Base-by-base conservation (phyloP, 805 yeast species). In the Ogataea naganishii region DNA sequence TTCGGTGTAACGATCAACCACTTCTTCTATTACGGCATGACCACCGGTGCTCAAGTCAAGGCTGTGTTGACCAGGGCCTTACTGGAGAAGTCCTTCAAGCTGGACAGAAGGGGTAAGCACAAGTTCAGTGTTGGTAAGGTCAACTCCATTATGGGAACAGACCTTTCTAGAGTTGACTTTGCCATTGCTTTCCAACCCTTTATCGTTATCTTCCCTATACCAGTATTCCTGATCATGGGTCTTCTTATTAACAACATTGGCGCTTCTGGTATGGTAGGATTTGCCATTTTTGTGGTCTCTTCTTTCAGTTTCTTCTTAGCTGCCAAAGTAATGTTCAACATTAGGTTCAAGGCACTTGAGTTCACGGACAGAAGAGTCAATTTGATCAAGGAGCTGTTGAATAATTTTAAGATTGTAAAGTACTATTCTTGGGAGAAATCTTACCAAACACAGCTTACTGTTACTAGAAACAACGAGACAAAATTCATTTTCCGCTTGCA, bases 361-460 rank as follows among this genome's bases (percentile, higher is more conserved):
- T 74, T 58, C 46, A 88, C 96, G 5, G 96, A 88, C 51, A 54
- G 55, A 18, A 75, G 96, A 49, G 89, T 88, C 20, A 66, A 75
- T 27, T 61, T 73, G 24, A 75, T 85, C 52, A 79, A 83, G 40
- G 96, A 88, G 51, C 71, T 85, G 17, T 62, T 88, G 39, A 77
- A 72, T 48, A 76, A 80, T 39, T 72, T 85, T 63, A 83, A 80
- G 50, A 66, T 78, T 55, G 79, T 88, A 53, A 88, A 88, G 58
- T 79, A 72, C 46, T 88, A 86, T 51, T 79, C 92, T 5, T 88
- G 96, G 96, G 96, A 88, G 51, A 64, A 64, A 23, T 82, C 95
- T 2, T 88, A 83, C 48, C 64, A 66, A 35, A 51, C 65, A 7
- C 64, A 65, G 31, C 66, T 88, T 22, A 44, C 66, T 15, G 62